Evolutionary conservation across 192 early-diverging fungal genomes (phyloP).

Genomic region (Neocallimastix lanati): DNA sequence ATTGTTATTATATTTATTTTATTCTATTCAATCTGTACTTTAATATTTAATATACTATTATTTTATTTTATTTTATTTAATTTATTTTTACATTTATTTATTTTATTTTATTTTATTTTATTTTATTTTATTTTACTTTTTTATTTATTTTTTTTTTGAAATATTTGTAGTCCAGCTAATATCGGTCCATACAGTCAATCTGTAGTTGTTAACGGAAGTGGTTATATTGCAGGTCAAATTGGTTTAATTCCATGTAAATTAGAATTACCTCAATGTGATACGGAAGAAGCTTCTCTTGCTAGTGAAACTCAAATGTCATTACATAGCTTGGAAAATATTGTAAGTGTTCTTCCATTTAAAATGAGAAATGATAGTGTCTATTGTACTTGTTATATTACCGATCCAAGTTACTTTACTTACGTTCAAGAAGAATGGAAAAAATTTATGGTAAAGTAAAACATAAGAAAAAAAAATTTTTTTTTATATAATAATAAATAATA

Average conservation of each 20-base stretch:
- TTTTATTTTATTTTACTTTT: no score
- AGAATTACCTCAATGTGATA: constrained; percentile 17
- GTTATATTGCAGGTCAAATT: constrained; percentile 63
- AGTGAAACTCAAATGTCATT: constrained; percentile 29
- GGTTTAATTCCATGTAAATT: constrained; percentile 48
- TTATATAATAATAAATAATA: not conserved
- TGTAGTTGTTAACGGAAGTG: constrained; percentile 21
- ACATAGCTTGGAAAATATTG: constrained; percentile 29
- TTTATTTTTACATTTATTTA: no score
- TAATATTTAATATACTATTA: no score
- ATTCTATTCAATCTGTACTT: no score
- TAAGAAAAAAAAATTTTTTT: not conserved
- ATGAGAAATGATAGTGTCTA: constrained; percentile 9
- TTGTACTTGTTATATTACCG: constrained; percentile 42
- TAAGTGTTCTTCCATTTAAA: constrained; percentile 10
- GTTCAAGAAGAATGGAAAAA: constrained; percentile 15
- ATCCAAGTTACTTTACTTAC: constrained; percentile 6
- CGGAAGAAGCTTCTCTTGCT: constrained; percentile 13
- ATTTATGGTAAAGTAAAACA: constrained; percentile 2
- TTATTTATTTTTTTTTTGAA: no score
- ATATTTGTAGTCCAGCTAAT: constrained; percentile 53
- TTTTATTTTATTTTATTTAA: no score
- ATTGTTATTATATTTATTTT: no score
- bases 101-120: no score
- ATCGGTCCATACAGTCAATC: constrained; percentile 73